phyloP scores from a whole-genome alignment of 2,329 filamentous ascomycete species.

The Colletotrichum destructivum region DNA sequence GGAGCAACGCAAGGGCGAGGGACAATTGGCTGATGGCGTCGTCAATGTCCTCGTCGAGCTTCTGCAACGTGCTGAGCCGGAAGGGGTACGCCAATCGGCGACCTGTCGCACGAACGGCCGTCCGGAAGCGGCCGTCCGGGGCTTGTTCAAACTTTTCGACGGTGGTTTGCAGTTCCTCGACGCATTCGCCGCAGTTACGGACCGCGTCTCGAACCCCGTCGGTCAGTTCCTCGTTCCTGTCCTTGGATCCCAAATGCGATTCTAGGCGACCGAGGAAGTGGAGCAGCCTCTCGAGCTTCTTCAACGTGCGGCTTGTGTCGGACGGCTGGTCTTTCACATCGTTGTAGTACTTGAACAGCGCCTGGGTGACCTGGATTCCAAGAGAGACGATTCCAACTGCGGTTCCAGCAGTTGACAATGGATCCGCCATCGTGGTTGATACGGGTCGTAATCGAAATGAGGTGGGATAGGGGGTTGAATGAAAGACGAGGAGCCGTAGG shows the following conservation, averaged over 20 bases:
- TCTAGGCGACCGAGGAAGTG: constrained; percentile 46
- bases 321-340: constrained; percentile 47
- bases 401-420: constrained; percentile 46
- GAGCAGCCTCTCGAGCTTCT: constrained; percentile 47
- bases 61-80: constrained; percentile 54
- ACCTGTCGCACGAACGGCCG: constrained; percentile 19
- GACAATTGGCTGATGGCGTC: constrained; percentile 51
- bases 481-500: too few relatives aligned
- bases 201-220: constrained; percentile 49
- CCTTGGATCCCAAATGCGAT: neutral
- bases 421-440: constrained; percentile 9
- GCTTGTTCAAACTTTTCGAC: constrained; percentile 45
- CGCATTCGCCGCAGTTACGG: constrained; percentile 47
- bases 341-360: constrained; percentile 53
- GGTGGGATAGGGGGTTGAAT: too few relatives aligned
- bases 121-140: constrained; percentile 22
- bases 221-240: constrained; percentile 45
- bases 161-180: constrained; percentile 49
- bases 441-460: too few relatives aligned
- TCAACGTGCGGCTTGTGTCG: constrained; percentile 47
- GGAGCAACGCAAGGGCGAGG: constrained; percentile 51
- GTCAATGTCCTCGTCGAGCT: constrained; percentile 55
- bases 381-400: constrained; percentile 54
- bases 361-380: constrained; percentile 53
- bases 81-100: constrained; percentile 51